phyloP scores from a whole-genome alignment of 2,329 filamentous ascomycete genomes.

The Botryosphaeria dothidea region DNA sequence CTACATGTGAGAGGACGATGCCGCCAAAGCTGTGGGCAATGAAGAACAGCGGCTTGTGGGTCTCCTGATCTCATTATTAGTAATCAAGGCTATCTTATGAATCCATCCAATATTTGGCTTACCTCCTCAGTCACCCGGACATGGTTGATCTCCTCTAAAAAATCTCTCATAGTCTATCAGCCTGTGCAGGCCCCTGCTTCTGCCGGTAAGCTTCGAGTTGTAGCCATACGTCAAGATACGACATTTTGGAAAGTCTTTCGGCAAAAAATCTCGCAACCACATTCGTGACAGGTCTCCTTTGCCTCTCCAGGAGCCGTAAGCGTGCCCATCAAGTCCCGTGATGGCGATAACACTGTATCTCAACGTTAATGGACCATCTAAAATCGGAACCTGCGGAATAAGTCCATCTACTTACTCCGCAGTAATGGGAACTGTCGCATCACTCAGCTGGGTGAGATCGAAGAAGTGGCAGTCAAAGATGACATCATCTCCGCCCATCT shows the following conservation, averaged over 20 bases:
- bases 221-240: constrained; percentile 39
- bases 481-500: no score
- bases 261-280: constrained; percentile 35
- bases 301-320: constrained; percentile 35
- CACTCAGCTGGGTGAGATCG: no score
- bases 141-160: no score
- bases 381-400: no score
- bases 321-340: constrained; percentile 31
- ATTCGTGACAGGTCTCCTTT: constrained; percentile 24
- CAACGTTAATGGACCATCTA: neutral
- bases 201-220: constrained; percentile 32
- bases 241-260: constrained; percentile 24
- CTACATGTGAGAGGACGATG: neutral
- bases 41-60: neutral
- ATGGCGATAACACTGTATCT: constrained; percentile 28
- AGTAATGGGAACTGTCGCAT: no score
- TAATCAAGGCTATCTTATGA: neutral
- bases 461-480: no score
- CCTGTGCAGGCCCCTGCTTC: constrained; percentile 26
- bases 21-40: neutral
- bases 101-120: neutral
- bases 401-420: no score
- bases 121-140: neutral
- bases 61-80: neutral
- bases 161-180: constrained; percentile 23